Conservation (phyloP, 2,329 filamentous ascomycete genomes). For the Aspergillus quadricinctus region DNA sequence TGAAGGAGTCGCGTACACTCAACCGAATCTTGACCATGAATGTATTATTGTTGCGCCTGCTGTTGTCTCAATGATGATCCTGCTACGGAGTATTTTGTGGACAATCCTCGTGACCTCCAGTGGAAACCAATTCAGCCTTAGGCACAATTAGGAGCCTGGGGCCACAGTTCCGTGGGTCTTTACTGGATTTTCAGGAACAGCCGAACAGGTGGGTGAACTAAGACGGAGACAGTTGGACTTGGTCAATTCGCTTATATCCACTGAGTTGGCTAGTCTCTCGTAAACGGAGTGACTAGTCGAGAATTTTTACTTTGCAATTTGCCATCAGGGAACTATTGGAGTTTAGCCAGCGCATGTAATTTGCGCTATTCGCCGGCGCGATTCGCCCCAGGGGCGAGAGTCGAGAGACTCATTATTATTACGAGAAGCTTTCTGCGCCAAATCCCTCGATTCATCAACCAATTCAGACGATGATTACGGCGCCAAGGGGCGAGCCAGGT, state of each 20-base stretch:
- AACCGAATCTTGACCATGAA: neutral
- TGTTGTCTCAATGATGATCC: neutral
- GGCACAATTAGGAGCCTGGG: neutral
- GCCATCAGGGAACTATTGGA: neutral
- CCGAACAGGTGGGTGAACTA: neutral
- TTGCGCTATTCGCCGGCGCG: neutral
- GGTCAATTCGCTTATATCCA: neutral
- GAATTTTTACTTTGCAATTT: neutral
- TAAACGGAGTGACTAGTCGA: neutral
- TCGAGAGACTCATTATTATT: neutral
- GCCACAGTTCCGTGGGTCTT: conserved; percentile 1
- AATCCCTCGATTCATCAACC: neutral
- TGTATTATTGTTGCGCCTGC: neutral
- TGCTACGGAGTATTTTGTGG: neutral
- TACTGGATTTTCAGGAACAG: conserved; percentile 3
- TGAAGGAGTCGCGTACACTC: neutral
- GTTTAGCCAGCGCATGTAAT: neutral
- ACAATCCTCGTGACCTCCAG: neutral
- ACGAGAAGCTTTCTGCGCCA: neutral
- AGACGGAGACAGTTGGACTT: no score
- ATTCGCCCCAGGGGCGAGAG: neutral
- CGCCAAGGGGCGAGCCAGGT: neutral
- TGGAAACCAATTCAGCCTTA: no score
- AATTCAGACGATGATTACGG: neutral
- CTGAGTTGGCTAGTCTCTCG: neutral